phyloP scores from a whole-genome alignment of 352 stramenopile genomes.

The Phytophthora meadii region DNA sequence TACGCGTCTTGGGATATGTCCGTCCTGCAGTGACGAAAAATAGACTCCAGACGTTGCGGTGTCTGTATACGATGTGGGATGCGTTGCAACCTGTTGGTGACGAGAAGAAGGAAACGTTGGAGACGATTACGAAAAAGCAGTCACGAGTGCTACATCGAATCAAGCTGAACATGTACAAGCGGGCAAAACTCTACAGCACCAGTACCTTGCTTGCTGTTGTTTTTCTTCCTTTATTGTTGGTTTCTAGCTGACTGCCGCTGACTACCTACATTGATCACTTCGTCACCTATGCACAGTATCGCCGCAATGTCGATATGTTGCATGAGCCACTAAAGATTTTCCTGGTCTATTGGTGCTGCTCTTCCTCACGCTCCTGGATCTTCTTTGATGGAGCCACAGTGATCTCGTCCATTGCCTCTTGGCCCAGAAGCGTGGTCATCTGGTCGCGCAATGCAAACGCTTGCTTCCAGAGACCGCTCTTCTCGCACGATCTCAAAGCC shows the following conservation, averaged over 20 bases:
- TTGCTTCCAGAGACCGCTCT: conserved; percentile 65
- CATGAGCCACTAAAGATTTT: conserved; percentile 1
- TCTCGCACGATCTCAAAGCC: conserved; percentile 57
- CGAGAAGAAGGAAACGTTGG: too few relatives aligned
- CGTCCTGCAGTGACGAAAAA: too few relatives aligned
- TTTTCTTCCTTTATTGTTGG: conserved; percentile 1
- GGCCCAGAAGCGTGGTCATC: conserved; percentile 51
- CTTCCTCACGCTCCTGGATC: conserved; percentile 19
- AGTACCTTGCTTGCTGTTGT: too few relatives aligned
- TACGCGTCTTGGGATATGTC: too few relatives aligned
- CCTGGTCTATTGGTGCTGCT: conserved; percentile 22
- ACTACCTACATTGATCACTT: conserved; percentile 10
- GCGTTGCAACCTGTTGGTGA: too few relatives aligned
- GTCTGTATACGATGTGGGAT: too few relatives aligned
- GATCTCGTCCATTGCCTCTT: conserved; percentile 43
- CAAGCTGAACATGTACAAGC: too few relatives aligned
- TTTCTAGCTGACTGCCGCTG: conserved; percentile 10
- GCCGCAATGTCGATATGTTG: neutral
- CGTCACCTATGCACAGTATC: conserved; percentile 1
- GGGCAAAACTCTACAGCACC: too few relatives aligned
- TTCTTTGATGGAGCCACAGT: conserved; percentile 20
- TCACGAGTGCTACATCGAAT: too few relatives aligned
- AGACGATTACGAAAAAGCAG: too few relatives aligned
- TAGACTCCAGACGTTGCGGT: too few relatives aligned
- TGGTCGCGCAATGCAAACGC: conserved; percentile 57